phyloP scores from a whole-genome alignment of 2,329 filamentous ascomycete genomes.

The Lecanicillium sp. region DNA sequence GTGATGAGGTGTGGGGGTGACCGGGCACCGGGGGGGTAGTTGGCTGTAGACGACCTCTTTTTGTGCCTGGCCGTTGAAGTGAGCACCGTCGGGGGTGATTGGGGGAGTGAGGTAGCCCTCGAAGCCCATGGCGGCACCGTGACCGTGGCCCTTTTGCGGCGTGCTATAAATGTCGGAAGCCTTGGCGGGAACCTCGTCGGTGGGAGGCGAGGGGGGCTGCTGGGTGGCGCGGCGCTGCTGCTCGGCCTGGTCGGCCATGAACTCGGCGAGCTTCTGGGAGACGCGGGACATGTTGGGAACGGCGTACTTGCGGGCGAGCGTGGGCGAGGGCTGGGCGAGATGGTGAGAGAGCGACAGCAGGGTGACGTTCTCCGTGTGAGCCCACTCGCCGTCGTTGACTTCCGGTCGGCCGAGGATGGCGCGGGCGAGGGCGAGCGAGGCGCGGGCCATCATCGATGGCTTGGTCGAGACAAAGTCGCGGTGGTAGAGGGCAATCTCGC shows the following conservation, averaged over 20 bases:
- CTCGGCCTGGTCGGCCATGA: constrained; percentile 54
- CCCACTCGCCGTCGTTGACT: constrained; percentile 70
- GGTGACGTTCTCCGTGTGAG: constrained; percentile 63
- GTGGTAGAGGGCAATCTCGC: constrained; percentile 93
- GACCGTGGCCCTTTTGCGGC: constrained; percentile 69
- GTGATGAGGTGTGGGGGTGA: constrained; percentile 54
- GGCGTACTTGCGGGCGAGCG: constrained; percentile 55
- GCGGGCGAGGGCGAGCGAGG: constrained; percentile 77
- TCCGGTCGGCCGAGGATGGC: constrained; percentile 80
- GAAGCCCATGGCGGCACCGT: constrained; percentile 55
- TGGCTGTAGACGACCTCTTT: constrained; percentile 42
- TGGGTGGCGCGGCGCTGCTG: constrained; percentile 40
- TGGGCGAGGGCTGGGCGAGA: constrained; percentile 52
- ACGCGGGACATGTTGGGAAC: constrained; percentile 47
- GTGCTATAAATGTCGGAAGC: constrained; percentile 64
- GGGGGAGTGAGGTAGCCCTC: constrained; percentile 79
- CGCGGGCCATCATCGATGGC: constrained; percentile 84
- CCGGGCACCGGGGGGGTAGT: constrained; percentile 53
- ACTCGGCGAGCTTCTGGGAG: constrained; percentile 50
- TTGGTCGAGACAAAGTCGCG: constrained; percentile 92
- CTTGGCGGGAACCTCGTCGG: constrained; percentile 45
- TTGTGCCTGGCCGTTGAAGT: constrained; percentile 41
- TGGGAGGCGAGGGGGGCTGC: constrained; percentile 55
- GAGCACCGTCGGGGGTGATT: constrained; percentile 70
- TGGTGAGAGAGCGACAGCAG: constrained; percentile 54